phyloP scores from a whole-genome alignment of 2,329 filamentous ascomycete genomes.

The Paecilomyces sp. region DNA sequence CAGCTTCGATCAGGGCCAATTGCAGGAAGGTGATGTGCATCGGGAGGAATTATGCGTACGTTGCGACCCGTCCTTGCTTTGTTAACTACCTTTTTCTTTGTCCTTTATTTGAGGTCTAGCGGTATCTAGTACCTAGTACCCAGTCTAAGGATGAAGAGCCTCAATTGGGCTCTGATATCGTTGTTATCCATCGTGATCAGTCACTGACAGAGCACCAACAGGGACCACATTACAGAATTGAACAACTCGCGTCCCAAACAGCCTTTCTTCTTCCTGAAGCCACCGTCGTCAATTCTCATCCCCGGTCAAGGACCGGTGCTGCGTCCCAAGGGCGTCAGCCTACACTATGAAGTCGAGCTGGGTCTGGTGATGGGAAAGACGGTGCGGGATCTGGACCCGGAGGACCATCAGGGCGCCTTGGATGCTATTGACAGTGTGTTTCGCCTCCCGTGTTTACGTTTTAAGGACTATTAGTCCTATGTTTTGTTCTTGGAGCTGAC shows the following conservation, averaged over 20 bases:
- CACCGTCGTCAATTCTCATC: constrained; percentile 74
- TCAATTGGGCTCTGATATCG: constrained; percentile 2
- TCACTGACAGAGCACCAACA: constrained; percentile 28
- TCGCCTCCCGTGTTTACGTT: background rate
- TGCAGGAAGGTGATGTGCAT: constrained; percentile 81
- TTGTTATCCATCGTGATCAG: constrained; percentile 1
- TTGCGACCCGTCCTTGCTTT: constrained; percentile 10
- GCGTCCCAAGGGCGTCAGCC: constrained; percentile 70
- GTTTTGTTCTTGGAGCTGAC: constrained; percentile 5
- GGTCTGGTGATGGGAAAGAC: constrained; percentile 80
- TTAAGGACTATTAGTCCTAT: constrained; percentile 1
- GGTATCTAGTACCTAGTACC: too few species aligned
- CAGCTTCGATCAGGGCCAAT: constrained; percentile 43
- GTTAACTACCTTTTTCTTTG: background rate
- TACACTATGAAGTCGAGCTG: constrained; percentile 95
- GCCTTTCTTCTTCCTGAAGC: constrained; percentile 99
- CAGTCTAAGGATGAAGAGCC: background rate
- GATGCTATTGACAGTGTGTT: constrained; percentile 69
- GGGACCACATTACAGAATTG: constrained; percentile 89
- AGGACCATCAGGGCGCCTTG: constrained; percentile 68
- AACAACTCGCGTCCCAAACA: constrained; percentile 83
- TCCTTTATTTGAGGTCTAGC: background rate
- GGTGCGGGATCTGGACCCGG: constrained; percentile 65
- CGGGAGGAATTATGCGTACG: constrained; percentile 90
- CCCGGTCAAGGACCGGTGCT: constrained; percentile 73